Conservation (phyloP, 2,329 filamentous ascomycete genomes). For the Aspergillus brasiliensis region DNA sequence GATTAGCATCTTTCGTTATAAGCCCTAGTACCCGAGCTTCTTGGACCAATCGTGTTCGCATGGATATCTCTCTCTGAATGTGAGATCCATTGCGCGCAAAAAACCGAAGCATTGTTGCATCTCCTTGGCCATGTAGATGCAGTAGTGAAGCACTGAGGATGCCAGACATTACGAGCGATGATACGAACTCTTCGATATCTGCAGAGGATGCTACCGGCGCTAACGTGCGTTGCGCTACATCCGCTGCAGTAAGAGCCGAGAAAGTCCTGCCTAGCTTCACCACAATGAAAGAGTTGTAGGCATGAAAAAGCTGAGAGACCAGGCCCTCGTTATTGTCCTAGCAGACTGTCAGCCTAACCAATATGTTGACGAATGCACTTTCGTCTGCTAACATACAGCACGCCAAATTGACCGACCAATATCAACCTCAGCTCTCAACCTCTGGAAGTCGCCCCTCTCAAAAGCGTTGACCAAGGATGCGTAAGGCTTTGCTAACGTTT, state of each 20-base stretch:
- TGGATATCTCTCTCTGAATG: conserved; percentile 38
- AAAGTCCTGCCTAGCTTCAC: conserved; percentile 73
- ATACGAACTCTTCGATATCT: conserved; percentile 39
- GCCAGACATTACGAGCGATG: conserved; percentile 53
- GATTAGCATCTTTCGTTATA: conserved; percentile 55
- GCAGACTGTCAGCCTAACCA: conserved; percentile 12
- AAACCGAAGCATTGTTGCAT: conserved; percentile 57
- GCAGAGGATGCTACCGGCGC: conserved; percentile 26
- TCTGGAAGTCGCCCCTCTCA: conserved; percentile 57
- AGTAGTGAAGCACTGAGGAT: conserved; percentile 55
- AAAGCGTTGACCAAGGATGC: conserved; percentile 70
- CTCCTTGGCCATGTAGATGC: conserved; percentile 39
- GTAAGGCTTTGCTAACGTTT: conserved; percentile 68
- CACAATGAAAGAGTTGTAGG: conserved; percentile 76
- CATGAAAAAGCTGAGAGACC: conserved; percentile 66
- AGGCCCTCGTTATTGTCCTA: conserved; percentile 73
- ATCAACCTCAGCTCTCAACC: conserved; percentile 66
- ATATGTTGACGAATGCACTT: too few species aligned
- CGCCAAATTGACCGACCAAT: conserved; percentile 62
- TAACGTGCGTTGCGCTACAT: conserved; percentile 42
- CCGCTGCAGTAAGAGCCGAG: conserved; percentile 59
- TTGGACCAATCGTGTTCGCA: conserved; percentile 47
- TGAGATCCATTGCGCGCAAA: conserved; percentile 36
- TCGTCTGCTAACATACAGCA: conserved; percentile 46
- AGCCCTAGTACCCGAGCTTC: conserved; percentile 54